phyloP scores from a whole-genome alignment of 495 filamentous ascomycete species.

The Aspergillus avenaceus region DNA sequence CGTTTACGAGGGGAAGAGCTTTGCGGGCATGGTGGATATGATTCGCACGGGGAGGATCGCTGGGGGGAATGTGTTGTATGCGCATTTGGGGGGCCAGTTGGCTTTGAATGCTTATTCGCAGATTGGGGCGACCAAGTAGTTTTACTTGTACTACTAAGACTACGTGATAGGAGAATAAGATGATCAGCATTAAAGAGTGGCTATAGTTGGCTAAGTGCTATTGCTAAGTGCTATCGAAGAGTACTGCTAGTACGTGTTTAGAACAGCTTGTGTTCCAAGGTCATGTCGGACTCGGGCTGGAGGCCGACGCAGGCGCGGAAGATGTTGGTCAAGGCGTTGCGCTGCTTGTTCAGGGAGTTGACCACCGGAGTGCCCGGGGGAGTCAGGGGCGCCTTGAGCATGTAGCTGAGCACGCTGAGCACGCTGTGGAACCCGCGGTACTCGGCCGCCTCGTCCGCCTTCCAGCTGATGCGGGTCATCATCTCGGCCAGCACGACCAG shows the following conservation, averaged over 20 bases:
- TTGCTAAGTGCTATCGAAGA: not conserved
- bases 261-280: constrained; percentile 98
- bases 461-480: constrained; percentile 98
- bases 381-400: constrained; percentile 97
- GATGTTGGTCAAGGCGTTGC: constrained; percentile 92
- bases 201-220: constrained; percentile 26
- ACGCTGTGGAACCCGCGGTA: constrained; percentile 96
- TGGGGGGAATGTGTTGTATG: constrained; percentile 60
- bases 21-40: constrained; percentile 62
- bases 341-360: constrained; percentile 96
- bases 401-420: constrained; percentile 96
- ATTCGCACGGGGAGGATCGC: constrained; percentile 53
- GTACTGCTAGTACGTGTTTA: constrained; percentile 20
- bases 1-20: constrained; percentile 64
- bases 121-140: constrained; percentile 21
- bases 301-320: constrained; percentile 97
- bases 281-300: constrained; percentile 99
- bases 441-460: constrained; percentile 59
- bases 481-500: constrained; percentile 88
- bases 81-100: constrained; percentile 60
- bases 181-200: constrained; percentile 25
- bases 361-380: constrained; percentile 94
- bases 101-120: constrained; percentile 56
- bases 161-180: not conserved
- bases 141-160: not conserved